Conservation (phyloP, 169 alveolate genomes). For the Cryptosporidium felis region DNA sequence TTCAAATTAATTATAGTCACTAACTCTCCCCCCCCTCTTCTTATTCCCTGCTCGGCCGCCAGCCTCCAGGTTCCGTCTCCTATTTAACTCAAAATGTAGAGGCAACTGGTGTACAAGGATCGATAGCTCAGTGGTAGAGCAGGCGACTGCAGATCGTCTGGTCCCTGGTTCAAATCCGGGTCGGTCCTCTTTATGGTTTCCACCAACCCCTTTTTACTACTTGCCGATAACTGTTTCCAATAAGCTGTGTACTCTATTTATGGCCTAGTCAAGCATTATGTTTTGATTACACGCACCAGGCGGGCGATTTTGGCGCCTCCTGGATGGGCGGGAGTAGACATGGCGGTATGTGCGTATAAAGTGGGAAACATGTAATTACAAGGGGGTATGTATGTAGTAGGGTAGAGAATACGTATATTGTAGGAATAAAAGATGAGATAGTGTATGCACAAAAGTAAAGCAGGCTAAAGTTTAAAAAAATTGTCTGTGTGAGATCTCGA, state of each 20-base stretch:
- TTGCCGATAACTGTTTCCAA: too few species aligned
- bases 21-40: too few species aligned
- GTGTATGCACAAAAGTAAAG: conserved; percentile 9
- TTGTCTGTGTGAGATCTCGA: conserved; percentile 19
- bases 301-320: too few species aligned
- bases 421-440: conserved; percentile 14
- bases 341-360: conserved; percentile 19
- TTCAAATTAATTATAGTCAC: too few species aligned
- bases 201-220: neutral
- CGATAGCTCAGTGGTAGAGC: conserved; percentile 75
- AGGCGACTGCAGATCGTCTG: conserved; percentile 75
- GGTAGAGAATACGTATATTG: conserved; percentile 20
- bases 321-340: too few species aligned
- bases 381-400: neutral
- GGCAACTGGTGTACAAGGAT: conserved; percentile 2
- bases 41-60: too few species aligned
- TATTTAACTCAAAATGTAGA: neutral
- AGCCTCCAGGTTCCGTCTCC: too few species aligned
- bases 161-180: conserved; percentile 75
- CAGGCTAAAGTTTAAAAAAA: neutral
- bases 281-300: too few species aligned
- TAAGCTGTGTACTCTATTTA: too few species aligned
- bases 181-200: conserved; percentile 66
- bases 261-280: too few species aligned
- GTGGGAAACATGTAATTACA: conserved; percentile 1